Conservation (phyloP, 371 early-diverging fungal species). For the Capillidium heterosporum region DNA sequence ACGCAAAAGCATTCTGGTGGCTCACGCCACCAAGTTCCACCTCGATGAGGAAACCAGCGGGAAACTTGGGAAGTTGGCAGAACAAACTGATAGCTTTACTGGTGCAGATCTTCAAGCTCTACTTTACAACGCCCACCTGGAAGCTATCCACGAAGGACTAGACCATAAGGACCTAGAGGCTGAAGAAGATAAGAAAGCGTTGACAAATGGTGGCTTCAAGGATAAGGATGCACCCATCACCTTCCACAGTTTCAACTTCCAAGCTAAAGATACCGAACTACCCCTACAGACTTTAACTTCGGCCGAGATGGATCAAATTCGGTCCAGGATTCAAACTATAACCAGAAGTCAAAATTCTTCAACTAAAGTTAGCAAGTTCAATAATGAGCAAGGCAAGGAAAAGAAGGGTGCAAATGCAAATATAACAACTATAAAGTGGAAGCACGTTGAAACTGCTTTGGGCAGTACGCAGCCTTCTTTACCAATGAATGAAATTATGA, state of each 20-base stretch:
- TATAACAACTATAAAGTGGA: background rate
- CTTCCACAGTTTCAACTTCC: background rate
- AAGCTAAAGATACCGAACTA: background rate
- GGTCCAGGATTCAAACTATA: background rate
- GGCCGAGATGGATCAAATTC: background rate
- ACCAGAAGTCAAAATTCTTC: background rate
- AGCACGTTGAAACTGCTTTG: background rate
- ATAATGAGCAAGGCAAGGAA: background rate
- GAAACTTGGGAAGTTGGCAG: constrained; percentile 28
- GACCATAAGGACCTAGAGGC: constrained; percentile 7
- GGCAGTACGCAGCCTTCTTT: background rate
- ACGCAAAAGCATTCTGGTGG: constrained; percentile 44
- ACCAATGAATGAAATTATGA: background rate
- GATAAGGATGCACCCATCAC: too few species aligned
- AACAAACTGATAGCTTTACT: constrained; percentile 50
- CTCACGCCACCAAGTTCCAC: constrained; percentile 43
- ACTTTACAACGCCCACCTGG: constrained; percentile 78
- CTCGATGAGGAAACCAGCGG: constrained; percentile 29
- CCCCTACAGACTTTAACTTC: background rate
- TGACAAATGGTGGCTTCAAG: background rate
- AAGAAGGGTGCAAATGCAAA: background rate
- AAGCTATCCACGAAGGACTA: constrained; percentile 60
- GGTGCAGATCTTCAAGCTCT: constrained; percentile 92
- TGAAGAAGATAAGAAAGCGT: background rate
- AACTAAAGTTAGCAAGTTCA: background rate